Base-by-base conservation (phyloP, 164 flowering plant genomes). In the Cinnamomum micranthum region DNA sequence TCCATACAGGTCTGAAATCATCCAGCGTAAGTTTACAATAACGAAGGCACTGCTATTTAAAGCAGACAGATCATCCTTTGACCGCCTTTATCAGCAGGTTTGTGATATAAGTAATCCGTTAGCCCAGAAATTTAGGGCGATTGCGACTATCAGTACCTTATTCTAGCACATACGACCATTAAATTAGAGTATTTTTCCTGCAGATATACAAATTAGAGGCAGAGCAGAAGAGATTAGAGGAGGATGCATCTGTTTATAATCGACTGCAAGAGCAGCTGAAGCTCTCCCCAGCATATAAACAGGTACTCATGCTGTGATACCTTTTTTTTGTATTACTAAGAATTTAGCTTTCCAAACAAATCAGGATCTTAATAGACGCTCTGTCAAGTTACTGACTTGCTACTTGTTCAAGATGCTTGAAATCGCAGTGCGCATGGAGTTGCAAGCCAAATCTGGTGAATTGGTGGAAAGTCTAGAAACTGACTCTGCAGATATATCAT, bases 221-320 rank as follows among this genome's bases (percentile, higher is more conserved):
- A 65, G 96, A 93, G 74, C 95, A 90, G 52, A 91, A 89, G 81
- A 85, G 94, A 86, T 77, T 93, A 74, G 96, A 90, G 71, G 96
- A 93, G 81, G 96, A 93, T 84, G 85, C 91, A 20, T 74, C 82
- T 79, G 93, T 93, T 72, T 91, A 89, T 78, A 93, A 90, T 77
- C 87, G 91, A 88, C 89, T 92, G 47, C 96, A 93, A 79, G 85
- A 90, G 75, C 94, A 93, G 78, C 91, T 93, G 65, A 91, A 91
- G 80, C 90, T 87, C 77, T 93, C 96, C 12, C 94, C 96, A 10
- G 96, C 96, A 47, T 93, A 88, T 87, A 87, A 91, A 73, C 88
- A 93, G 95, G 98, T 93, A 85, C 58, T 50, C 9, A 28, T 50
- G n/a, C 70, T 35, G 17, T n/a, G 25, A 50, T 51, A 19, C 62